These are phyloP conservation scores for Craspedostauros australis DNA, from an alignment of 108 stramenopile species.

Conservation along the genomic window DNA sequence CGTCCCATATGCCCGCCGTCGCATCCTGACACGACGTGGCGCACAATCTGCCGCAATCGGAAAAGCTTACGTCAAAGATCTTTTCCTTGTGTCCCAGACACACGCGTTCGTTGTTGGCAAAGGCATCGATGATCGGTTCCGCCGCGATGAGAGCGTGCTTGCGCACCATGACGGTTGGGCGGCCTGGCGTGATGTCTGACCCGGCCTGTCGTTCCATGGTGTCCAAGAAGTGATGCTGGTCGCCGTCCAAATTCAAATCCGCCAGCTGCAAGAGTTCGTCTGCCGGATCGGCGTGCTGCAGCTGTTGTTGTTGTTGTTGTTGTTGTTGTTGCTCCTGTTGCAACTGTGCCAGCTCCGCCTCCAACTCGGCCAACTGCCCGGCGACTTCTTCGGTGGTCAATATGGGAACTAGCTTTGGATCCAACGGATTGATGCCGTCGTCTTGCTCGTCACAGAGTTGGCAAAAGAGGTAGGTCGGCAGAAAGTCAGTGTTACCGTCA, in stretches of 20 bases:
- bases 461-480: background rate
- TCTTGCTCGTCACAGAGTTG: background rate
- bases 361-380: background rate
- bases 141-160: background rate
- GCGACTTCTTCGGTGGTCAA: background rate
- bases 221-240: slow-evolving; percentile 13
- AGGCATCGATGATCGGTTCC: background rate
- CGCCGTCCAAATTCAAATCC: background rate
- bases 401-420: background rate
- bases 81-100: slow-evolving; percentile 71
- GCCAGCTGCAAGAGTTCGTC: background rate
- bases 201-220: background rate
- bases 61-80: slow-evolving; percentile 64
- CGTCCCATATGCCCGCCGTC: slow-evolving; percentile 66
- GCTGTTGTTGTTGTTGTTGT: background rate
- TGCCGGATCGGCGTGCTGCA: background rate
- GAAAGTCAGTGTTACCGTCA: too few species aligned
- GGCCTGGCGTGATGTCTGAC: background rate
- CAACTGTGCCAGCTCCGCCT: background rate
- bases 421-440: background rate
- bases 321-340: slow-evolving; percentile 2
- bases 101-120: slow-evolving; percentile 39
- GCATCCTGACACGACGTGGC: slow-evolving; percentile 82
- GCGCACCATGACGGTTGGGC: background rate
- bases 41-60: slow-evolving; percentile 56